Percentiles rank a stretch among this genome's conserved stretches.
Evolutionary conservation across 805 yeast genomes (phyloP).

Genomic region (Cyberlindnera bimundalis): DNA sequence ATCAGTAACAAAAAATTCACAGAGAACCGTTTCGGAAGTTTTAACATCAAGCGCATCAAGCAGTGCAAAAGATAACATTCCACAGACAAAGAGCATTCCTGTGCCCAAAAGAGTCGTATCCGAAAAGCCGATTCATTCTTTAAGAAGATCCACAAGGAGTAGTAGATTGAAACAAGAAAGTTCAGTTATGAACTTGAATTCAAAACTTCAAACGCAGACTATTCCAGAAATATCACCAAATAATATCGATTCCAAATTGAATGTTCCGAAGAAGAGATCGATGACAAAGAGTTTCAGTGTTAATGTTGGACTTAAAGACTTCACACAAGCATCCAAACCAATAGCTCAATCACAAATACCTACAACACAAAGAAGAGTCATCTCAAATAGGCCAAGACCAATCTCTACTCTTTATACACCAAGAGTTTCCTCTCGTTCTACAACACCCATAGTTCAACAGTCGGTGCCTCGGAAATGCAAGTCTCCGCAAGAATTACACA

Average conservation of each 20-base stretch:
- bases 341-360: slow-evolving; percentile 1
- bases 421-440: slow-evolving; percentile 6
- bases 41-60: not conserved
- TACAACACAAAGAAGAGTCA: not conserved
- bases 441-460: slow-evolving; percentile 3
- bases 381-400: slow-evolving; percentile 7
- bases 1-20: not conserved
- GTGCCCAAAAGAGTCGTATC: slow-evolving; percentile 15
- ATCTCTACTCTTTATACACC: slow-evolving; percentile 5
- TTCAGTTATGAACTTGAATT: slow-evolving; percentile 12
- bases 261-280: slow-evolving; percentile 16
- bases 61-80: slow-evolving; percentile 8
- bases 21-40: slow-evolving; percentile 7
- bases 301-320: slow-evolving; percentile 16
- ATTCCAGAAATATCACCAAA: not conserved
- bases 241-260: slow-evolving; percentile 1
- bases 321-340: slow-evolving; percentile 7
- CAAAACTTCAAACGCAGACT: slow-evolving; percentile 2
- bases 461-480: slow-evolving; percentile 5
- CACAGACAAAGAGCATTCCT: slow-evolving; percentile 7
- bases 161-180: slow-evolving; percentile 22
- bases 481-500: slow-evolving; percentile 10
- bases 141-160: slow-evolving; percentile 18
- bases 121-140: slow-evolving; percentile 7
- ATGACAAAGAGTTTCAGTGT: slow-evolving; percentile 23